Conservation (phyloP, 2,329 filamentous ascomycete species). For the Claviceps pusilla region DNA sequence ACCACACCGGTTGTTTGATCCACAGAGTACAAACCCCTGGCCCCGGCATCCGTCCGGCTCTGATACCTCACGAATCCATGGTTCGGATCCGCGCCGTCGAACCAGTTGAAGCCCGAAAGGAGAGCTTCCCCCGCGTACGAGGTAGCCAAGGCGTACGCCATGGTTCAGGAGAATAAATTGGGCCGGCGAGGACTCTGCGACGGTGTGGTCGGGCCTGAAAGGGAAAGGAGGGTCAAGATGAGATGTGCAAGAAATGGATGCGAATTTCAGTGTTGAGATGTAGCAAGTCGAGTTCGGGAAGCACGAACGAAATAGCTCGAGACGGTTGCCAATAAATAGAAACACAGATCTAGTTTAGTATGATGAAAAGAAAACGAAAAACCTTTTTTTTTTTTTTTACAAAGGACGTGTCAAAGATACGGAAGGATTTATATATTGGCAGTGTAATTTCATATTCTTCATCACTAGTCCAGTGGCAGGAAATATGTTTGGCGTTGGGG, state of each 20-base stretch:
- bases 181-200: background rate
- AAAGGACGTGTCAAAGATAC: constrained; percentile 1
- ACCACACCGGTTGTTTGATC: constrained; percentile 26
- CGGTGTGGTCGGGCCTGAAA: background rate
- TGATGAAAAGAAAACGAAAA: background rate
- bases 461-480: constrained; percentile 3
- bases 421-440: constrained; percentile 4
- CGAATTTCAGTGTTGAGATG: too few species aligned
- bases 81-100: constrained; percentile 42
- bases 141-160: constrained; percentile 27
- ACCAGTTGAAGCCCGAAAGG: constrained; percentile 34
- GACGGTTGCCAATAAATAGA: too few species aligned
- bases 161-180: background rate
- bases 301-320: too few species aligned
- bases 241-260: too few species aligned
- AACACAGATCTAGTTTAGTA: too few species aligned
- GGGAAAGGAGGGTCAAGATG: too few species aligned
- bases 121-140: constrained; percentile 30
- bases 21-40: constrained; percentile 26
- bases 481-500: background rate
- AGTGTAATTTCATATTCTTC: background rate
- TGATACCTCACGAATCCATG: constrained; percentile 52
- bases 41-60: constrained; percentile 23
- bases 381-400: background rate
- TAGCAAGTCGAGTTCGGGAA: too few species aligned